phyloP scores from a whole-genome alignment of 169 alveolate genomes.

The Plasmodium knowlesi region DNA sequence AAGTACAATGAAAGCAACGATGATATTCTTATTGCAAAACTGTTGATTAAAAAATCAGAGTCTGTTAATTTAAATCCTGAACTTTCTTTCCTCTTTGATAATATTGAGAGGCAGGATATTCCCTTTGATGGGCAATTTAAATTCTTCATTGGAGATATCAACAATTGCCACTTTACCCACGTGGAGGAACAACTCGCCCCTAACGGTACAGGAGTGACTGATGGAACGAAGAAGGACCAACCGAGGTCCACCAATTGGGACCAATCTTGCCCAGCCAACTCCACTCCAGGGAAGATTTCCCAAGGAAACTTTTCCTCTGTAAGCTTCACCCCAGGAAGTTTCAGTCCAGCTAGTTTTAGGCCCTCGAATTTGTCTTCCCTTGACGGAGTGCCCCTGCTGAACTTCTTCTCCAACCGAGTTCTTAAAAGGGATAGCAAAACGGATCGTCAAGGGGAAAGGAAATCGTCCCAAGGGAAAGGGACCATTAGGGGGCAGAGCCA shows the following conservation, averaged over 20 bases:
- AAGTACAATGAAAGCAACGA: conserved; percentile 74
- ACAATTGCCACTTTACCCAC: conserved; percentile 41
- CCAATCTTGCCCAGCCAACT: neutral
- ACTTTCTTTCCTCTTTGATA: conserved; percentile 32
- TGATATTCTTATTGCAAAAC: conserved; percentile 66
- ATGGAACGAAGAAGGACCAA: neutral
- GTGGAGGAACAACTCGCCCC: neutral
- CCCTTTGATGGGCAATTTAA: conserved; percentile 37
- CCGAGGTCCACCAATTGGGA: neutral
- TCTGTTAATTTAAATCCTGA: conserved; percentile 26
- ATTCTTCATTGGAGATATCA: conserved; percentile 26
- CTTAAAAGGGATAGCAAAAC: neutral
- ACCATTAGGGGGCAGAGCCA: neutral
- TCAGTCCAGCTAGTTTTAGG: neutral
- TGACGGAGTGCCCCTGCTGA: conserved; percentile 50
- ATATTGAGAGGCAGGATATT: conserved; percentile 33
- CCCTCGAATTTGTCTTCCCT: neutral
- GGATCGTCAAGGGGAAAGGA: neutral
- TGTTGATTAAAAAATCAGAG: conserved; percentile 53
- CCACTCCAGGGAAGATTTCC: neutral
- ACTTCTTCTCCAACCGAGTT: conserved; percentile 37
- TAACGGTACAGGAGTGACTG: neutral
- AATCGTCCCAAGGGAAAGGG: neutral
- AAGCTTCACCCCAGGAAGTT: neutral
- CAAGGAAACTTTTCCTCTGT: neutral